phyloP scores from a whole-genome alignment of 2,329 filamentous ascomycete genomes.

The Paradendryphiella salina region DNA sequence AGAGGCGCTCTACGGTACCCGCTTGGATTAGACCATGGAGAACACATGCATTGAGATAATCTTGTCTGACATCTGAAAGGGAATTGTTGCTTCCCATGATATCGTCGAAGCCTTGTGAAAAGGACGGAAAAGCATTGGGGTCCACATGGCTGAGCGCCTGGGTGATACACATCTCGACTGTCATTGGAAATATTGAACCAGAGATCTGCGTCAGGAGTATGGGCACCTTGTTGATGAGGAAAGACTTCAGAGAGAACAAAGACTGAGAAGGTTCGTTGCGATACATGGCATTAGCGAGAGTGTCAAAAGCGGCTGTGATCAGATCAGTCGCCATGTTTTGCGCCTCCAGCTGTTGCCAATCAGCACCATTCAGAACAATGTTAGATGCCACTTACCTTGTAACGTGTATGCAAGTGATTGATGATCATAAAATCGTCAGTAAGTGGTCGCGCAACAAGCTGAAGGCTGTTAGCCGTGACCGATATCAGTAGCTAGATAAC shows the following conservation, averaged over 20 bases:
- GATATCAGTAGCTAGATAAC: constrained; percentile 29
- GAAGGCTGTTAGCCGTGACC: constrained; percentile 38
- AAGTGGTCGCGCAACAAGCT: constrained; percentile 80
- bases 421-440: constrained; percentile 80
- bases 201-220: constrained; percentile 62
- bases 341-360: constrained; percentile 65
- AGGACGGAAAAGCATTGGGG: constrained; percentile 64
- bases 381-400: constrained; percentile 61
- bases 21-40: constrained; percentile 83
- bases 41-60: constrained; percentile 90
- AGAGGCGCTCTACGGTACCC: constrained; percentile 73
- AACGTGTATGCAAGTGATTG: constrained; percentile 80
- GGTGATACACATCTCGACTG: constrained; percentile 66
- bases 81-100: constrained; percentile 58
- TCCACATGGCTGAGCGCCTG: constrained; percentile 67
- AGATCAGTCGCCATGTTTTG: constrained; percentile 79
- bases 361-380: constrained; percentile 24
- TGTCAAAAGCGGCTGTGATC: constrained; percentile 85
- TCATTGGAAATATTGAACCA: constrained; percentile 61
- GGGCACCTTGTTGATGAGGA: constrained; percentile 76
- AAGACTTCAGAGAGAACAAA: constrained; percentile 78
- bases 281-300: constrained; percentile 84
- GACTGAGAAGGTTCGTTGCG: constrained; percentile 63
- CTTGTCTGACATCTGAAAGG: constrained; percentile 69
- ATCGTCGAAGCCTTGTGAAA: constrained; percentile 66